phyloP scores from a whole-genome alignment of 169 alveolate species.

The Eimeria tenella region DNA sequence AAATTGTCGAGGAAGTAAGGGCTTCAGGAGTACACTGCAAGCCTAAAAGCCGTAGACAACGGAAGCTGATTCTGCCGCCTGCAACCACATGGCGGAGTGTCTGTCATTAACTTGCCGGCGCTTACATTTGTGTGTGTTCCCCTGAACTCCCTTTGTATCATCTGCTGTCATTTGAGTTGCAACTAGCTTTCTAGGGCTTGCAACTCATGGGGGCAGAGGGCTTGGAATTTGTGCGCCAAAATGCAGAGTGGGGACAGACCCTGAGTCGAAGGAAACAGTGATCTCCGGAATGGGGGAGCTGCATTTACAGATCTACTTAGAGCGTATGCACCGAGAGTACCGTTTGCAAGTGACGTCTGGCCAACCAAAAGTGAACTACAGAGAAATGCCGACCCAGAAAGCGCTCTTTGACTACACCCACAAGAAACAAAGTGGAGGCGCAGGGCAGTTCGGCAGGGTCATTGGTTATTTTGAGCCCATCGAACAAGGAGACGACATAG shows the following conservation, averaged over 20 bases:
- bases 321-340: conserved; percentile 96
- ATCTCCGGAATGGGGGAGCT: conserved; percentile 98
- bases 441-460: conserved; percentile 97
- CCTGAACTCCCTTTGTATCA: too few species aligned
- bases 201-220: too few species aligned
- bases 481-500: conserved; percentile 79
- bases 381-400: conserved; percentile 81
- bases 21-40: too few species aligned
- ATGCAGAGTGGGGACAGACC: conserved; percentile 90
- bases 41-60: too few species aligned
- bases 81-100: too few species aligned
- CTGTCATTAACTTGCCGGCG: too few species aligned
- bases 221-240: conserved; percentile 88
- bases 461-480: conserved; percentile 94
- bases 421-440: conserved; percentile 98
- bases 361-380: conserved; percentile 95
- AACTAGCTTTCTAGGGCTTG: too few species aligned
- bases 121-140: too few species aligned
- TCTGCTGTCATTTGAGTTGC: too few species aligned
- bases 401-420: conserved; percentile 94
- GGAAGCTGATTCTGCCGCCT: too few species aligned
- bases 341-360: conserved; percentile 90
- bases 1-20: too few species aligned
- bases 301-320: conserved; percentile 95
- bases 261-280: conserved; percentile 94